Base-by-base conservation (phyloP, 805 yeast species). In the Wickerhamiella kurtzmanii region DNA sequence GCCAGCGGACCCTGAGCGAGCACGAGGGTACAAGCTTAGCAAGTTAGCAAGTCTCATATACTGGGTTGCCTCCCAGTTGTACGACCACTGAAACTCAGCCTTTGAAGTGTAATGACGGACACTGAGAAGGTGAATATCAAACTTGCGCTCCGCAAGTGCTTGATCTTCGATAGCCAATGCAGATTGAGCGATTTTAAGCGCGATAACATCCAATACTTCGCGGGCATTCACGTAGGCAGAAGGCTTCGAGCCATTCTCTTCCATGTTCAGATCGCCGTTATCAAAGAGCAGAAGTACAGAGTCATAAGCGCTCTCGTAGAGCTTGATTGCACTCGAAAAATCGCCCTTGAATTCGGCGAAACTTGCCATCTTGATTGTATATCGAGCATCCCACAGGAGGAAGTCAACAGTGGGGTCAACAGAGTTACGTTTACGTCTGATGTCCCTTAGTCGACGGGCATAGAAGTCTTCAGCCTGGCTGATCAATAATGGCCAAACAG, bases 41-140 rank as follows among this genome's bases (percentile, higher is more conserved):
- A 51, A 44, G 16, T 40, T 75, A 0, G 82, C 85, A 11, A 83
- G 63, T 78, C 82, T 74, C 38, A 75, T 72, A 52, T 75, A 73
- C 56, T 83, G 94, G n/a, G 64, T 57, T 0, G 79, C 71, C 9
- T 70, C 55, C 94, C 94, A 83, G 37, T 69, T 60, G n/a, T 15
- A 20, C 16, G 19, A n/a, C 19, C 19, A 17, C 6, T 15, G 15
- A n/a, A 49, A 35, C 2, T 51, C 48, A 2, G 22, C 11, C 13
- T n/a, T 1, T 19, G 44, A 13, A 11, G 25, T 17, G 3, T 72
- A 56, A 5, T 65, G 62, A 6, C 68, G 53, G 1, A 80, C 75
- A 43, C 72, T 73, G 28, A 70, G 69, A 1, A 82, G 57, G 64
- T 85, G 95, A 17, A 74, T 68, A 36, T 70, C 70, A 58, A 83